Percentiles rank a stretch among this genome's conserved stretches.
These are phyloP conservation scores for Rhexocercosporidium sp. DNA, from an alignment of 2,329 filamentous ascomycete species.

Conservation along the genomic window DNA sequence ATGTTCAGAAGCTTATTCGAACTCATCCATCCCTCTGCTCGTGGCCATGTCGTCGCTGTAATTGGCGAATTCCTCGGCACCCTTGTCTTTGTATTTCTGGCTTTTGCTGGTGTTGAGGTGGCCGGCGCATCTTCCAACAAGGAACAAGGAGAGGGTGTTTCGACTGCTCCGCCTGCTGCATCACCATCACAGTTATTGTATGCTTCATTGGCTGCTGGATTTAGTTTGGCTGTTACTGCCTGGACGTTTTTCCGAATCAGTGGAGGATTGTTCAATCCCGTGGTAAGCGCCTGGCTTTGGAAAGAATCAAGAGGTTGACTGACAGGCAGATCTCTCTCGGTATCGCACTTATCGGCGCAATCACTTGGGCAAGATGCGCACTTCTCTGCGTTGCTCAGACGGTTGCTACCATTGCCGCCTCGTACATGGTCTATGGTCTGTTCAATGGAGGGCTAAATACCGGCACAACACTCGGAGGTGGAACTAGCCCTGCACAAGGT, in stretches of 20 bases:
- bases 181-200: conserved; percentile 38
- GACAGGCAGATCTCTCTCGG: conserved; percentile 44
- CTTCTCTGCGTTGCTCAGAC: conserved; percentile 44
- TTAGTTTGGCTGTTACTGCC: conserved; percentile 46
- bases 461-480: conserved; percentile 47
- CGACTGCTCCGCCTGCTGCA: conserved; percentile 19
- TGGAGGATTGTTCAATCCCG: conserved; percentile 57
- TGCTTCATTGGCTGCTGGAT: conserved; percentile 36
- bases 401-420: conserved; percentile 44
- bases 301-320: background rate
- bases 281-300: conserved; percentile 40
- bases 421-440: conserved; percentile 49
- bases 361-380: conserved; percentile 41
- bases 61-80: conserved; percentile 58
- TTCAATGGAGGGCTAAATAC: conserved; percentile 52
- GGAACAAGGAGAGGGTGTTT: conserved; percentile 38
- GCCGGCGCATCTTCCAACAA: conserved; percentile 40
- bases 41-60: conserved; percentile 52
- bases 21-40: conserved; percentile 30
- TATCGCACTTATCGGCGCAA: conserved; percentile 45
- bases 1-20: conserved; percentile 29
- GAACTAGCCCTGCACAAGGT: conserved; percentile 50
- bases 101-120: conserved; percentile 37
- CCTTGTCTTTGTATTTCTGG: conserved; percentile 44
- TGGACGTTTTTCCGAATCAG: conserved; percentile 58